A percentile compares a stretch with the other conserved stretches of the same genome.
Evolutionary conservation across 2,329 filamentous ascomycete species (phyloP).

Genomic region (Cercospora sesami): DNA sequence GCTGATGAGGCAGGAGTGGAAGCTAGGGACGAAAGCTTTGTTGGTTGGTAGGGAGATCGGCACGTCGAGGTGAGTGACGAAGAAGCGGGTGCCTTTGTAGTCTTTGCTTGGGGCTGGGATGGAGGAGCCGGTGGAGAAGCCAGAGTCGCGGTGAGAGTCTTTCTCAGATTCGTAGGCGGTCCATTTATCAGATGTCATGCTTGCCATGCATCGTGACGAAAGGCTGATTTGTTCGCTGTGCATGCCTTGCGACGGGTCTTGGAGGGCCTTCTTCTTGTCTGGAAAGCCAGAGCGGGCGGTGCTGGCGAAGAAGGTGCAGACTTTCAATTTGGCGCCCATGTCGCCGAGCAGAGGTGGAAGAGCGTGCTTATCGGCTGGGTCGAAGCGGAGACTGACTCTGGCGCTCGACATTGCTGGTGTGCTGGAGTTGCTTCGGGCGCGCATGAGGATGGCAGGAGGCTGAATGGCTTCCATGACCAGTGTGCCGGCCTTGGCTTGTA

Average conservation of each 20-base stretch:
- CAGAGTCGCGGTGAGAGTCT: slow-evolving; percentile 45
- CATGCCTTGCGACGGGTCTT: slow-evolving; percentile 52
- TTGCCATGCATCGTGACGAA: slow-evolving; percentile 52
- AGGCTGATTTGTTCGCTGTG: slow-evolving; percentile 56
- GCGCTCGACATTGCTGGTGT: slow-evolving; percentile 55
- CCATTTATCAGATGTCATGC: slow-evolving; percentile 50
- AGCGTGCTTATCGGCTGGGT: slow-evolving; percentile 53
- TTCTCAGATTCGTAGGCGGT: slow-evolving; percentile 37
- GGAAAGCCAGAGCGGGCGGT: slow-evolving; percentile 55
- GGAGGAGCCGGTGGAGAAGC: slow-evolving; percentile 32
- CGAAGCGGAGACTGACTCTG: slow-evolving; percentile 61
- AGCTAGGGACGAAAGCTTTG: slow-evolving; percentile 67
- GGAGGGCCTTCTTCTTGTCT: slow-evolving; percentile 43
- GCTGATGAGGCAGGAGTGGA: slow-evolving; percentile 68
- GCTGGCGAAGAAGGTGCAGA: slow-evolving; percentile 58
- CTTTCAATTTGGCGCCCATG: slow-evolving; percentile 57
- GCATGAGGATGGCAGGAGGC: slow-evolving; percentile 57
- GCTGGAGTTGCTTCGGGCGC: slow-evolving; percentile 40
- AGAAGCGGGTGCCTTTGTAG: slow-evolving; percentile 55
- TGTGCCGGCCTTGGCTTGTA: slow-evolving; percentile 60
- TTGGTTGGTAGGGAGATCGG: slow-evolving; percentile 60
- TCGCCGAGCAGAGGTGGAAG: slow-evolving; percentile 56
- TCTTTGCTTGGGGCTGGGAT: slow-evolving; percentile 33
- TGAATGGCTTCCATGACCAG: slow-evolving; percentile 59
- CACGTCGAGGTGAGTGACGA: slow-evolving; percentile 63